Conservation (phyloP, 768 basidiomycete species). For the Clitopilus hobsonii region DNA sequence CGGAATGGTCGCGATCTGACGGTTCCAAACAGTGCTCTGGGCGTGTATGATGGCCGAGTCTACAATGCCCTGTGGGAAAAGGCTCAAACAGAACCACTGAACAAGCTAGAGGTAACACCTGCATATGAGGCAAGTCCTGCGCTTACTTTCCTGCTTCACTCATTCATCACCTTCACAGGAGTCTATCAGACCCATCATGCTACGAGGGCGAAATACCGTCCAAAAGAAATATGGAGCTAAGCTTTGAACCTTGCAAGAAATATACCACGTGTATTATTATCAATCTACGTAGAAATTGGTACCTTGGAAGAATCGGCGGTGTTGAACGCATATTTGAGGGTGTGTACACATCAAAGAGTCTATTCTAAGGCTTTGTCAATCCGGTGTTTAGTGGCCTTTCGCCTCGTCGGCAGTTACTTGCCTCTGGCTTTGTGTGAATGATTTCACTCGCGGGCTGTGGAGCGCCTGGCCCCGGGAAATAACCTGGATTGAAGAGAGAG, state of each 20-base stretch:
- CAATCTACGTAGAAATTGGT: neutral
- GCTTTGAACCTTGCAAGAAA: neutral
- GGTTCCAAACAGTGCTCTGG: constrained; percentile 43
- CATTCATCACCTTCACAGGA: constrained; percentile 19
- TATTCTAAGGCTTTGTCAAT: no score
- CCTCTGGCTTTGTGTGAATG: no score
- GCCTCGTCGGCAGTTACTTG: no score
- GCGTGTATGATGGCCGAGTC: constrained; percentile 57
- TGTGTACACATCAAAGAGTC: no score
- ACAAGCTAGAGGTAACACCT: constrained; percentile 42
- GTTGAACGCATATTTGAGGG: no score
- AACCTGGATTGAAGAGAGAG: no score
- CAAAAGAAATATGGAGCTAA: neutral
- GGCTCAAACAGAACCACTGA: constrained; percentile 57
- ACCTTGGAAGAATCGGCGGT: no score
- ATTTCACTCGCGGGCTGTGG: no score
- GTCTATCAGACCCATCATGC: constrained; percentile 49
- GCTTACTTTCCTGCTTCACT: neutral
- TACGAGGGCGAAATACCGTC: constrained; percentile 37
- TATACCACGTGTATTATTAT: no score
- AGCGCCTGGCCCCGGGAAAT: no score
- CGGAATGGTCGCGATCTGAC: neutral
- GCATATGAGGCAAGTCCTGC: constrained; percentile 46
- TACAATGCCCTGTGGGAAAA: constrained; percentile 65
- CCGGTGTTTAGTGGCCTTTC: no score